Evolutionary conservation across 768 basidiomycete species (phyloP).

Genomic region (Mycena rosella): DNA sequence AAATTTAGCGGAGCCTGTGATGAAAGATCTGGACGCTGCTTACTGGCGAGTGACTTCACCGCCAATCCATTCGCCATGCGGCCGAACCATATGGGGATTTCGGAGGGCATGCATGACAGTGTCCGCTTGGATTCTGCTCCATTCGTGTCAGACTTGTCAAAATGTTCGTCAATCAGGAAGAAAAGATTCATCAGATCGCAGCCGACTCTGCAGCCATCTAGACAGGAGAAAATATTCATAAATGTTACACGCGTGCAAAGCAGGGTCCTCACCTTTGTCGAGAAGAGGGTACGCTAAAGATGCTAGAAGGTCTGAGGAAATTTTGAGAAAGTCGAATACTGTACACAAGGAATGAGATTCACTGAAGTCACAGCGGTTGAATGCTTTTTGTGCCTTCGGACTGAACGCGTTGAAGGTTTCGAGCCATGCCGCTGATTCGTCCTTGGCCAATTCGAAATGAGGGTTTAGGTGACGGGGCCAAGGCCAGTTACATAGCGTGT

Average conservation of each 20-base stretch:
- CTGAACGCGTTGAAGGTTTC: conserved; percentile 51
- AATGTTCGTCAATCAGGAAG: conserved; percentile 49
- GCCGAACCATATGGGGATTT: conserved; percentile 45
- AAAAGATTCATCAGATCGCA: conserved; percentile 48
- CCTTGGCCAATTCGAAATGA: conserved; percentile 49
- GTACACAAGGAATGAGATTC: conserved; percentile 24
- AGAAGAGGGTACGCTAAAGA: conserved; percentile 52
- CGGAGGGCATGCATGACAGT: conserved; percentile 46
- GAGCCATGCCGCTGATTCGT: conserved; percentile 54
- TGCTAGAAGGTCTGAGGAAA: conserved; percentile 51
- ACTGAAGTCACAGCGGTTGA: conserved; percentile 59
- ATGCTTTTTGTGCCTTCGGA: conserved; percentile 51
- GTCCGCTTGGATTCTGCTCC: conserved; percentile 37
- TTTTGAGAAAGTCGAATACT: neutral
- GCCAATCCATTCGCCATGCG: conserved; percentile 42
- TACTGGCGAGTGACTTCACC: conserved; percentile 46
- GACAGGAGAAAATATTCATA: conserved; percentile 27
- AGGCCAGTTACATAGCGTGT: conserved; percentile 57
- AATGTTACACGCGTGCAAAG: neutral
- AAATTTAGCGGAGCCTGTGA: neutral
- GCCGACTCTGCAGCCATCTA: conserved; percentile 38
- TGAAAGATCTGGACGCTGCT: neutral
- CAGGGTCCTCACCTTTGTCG: conserved; percentile 44
- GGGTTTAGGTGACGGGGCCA: conserved; percentile 57
- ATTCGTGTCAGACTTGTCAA: conserved; percentile 39